These are phyloP conservation scores for Tolypocladium endophyticum DNA, from an alignment of 2,329 filamentous ascomycete species.

Conservation along the genomic window DNA sequence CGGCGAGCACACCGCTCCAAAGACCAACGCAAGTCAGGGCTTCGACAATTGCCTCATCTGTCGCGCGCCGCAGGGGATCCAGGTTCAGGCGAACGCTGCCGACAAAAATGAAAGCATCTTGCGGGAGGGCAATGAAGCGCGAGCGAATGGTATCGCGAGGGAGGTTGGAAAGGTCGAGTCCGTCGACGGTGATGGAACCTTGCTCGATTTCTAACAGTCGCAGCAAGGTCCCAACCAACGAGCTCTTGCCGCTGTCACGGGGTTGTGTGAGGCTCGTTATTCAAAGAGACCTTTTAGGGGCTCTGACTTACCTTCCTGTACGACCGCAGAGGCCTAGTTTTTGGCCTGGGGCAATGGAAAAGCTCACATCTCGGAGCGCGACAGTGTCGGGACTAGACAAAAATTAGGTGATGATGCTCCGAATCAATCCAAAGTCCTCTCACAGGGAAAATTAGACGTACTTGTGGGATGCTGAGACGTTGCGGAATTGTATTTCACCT, in stretches of 20 bases:
- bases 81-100: constrained; percentile 25
- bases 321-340: constrained; percentile 16
- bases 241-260: constrained; percentile 22
- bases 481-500: background rate
- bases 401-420: background rate
- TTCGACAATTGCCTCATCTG: constrained; percentile 2
- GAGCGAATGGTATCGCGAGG: constrained; percentile 26
- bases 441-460: background rate
- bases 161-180: constrained; percentile 19
- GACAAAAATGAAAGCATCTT: constrained; percentile 35
- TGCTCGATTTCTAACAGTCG: constrained; percentile 21
- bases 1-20: background rate
- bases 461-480: background rate
- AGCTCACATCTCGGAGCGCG: background rate
- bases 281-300: background rate
- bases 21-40: constrained; percentile 6
- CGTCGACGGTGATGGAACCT: constrained; percentile 26
- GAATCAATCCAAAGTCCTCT: background rate
- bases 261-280: background rate
- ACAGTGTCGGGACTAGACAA: background rate
- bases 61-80: constrained; percentile 18
- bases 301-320: constrained; percentile 6
- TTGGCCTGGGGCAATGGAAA: constrained; percentile 6
- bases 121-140: constrained; percentile 34
- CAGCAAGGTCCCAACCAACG: constrained; percentile 23